phyloP scores from a whole-genome alignment of 495 filamentous ascomycete genomes.

The Endocarpon pusillum region DNA sequence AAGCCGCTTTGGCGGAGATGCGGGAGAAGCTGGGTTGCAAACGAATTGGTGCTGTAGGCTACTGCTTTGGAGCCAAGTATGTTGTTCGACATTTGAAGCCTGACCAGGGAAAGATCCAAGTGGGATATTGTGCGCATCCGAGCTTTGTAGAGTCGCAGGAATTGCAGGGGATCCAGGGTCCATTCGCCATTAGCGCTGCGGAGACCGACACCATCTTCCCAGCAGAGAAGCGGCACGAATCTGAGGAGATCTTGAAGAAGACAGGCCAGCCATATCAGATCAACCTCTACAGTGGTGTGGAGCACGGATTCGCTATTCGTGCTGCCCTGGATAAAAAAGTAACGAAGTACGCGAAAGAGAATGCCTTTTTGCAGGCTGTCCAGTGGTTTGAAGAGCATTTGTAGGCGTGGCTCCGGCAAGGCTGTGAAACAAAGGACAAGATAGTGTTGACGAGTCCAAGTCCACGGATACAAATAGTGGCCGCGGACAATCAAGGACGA shows the following conservation, averaged over 20 bases:
- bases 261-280: slow-evolving; percentile 59
- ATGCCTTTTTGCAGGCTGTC: too few relatives aligned
- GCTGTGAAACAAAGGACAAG: too few relatives aligned
- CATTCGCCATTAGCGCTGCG: slow-evolving; percentile 55
- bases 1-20: slow-evolving; percentile 35
- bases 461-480: too few relatives aligned
- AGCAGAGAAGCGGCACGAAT: slow-evolving; percentile 47
- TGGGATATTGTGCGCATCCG: slow-evolving; percentile 55
- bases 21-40: slow-evolving; percentile 32
- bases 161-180: slow-evolving; percentile 43
- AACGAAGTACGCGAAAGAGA: slow-evolving; percentile 66
- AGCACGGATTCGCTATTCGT: slow-evolving; percentile 68
- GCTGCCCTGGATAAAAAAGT: slow-evolving; percentile 40
- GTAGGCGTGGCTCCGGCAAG: too few relatives aligned
- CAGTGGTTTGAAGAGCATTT: too few relatives aligned
- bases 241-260: slow-evolving; percentile 42
- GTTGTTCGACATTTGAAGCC: slow-evolving; percentile 24
- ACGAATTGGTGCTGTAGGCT: slow-evolving; percentile 52
- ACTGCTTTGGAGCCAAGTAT: slow-evolving; percentile 61
- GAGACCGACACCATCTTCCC: slow-evolving; percentile 73
- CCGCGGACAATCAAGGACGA: too few relatives aligned
- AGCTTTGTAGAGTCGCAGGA: slow-evolving; percentile 54
- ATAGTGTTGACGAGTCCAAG: too few relatives aligned
- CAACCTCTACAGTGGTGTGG: slow-evolving; percentile 57
- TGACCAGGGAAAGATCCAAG: slow-evolving; percentile 26